A percentile compares a stretch with the other conserved stretches of the same genome.
These are phyloP conservation scores for Globisporangium paddicum DNA, from an alignment of 352 stramenopile species.

Conservation along the genomic window DNA sequence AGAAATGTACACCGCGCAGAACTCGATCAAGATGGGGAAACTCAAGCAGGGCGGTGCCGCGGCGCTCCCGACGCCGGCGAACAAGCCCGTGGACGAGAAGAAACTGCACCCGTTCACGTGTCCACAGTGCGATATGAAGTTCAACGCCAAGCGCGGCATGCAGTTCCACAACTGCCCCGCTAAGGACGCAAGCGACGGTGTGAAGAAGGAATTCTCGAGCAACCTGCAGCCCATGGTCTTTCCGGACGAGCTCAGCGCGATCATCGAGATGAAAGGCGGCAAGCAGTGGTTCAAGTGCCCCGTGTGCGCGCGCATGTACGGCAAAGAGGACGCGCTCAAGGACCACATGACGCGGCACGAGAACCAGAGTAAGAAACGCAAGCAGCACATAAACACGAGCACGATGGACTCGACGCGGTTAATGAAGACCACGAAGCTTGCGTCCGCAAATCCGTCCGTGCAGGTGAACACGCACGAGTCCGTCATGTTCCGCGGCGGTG, in stretches of 20 bases:
- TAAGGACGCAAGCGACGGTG: constrained; percentile 33
- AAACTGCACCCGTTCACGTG: constrained; percentile 85
- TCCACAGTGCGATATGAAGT: constrained; percentile 77
- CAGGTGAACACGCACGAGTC: constrained; percentile 86
- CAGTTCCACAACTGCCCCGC: constrained; percentile 83
- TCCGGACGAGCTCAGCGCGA: constrained; percentile 53
- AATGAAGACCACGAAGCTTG: constrained; percentile 75
- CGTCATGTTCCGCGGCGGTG: constrained; percentile 76
- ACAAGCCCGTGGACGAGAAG: constrained; percentile 86
- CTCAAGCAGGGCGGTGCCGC: constrained; percentile 46
- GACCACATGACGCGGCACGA: constrained; percentile 83
- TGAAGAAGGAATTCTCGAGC: constrained; percentile 15
- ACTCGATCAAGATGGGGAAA: constrained; percentile 60
- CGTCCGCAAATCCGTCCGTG: constrained; percentile 81
- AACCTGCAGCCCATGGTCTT: constrained; percentile 67
- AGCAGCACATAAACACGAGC: constrained; percentile 79
- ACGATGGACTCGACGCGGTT: constrained; percentile 76
- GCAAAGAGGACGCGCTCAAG: constrained; percentile 57
- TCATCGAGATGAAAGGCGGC: constrained; percentile 71
- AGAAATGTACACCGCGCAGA: constrained; percentile 84
- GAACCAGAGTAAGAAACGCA: constrained; percentile 86
- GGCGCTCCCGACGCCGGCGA: constrained; percentile 40
- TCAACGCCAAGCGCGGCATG: constrained; percentile 78
- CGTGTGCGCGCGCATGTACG: constrained; percentile 73
- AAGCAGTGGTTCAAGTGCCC: constrained; percentile 88